Evolutionary conservation across 306 rosid genomes (phyloP).

Genomic region (Glycine tomentella): DNA sequence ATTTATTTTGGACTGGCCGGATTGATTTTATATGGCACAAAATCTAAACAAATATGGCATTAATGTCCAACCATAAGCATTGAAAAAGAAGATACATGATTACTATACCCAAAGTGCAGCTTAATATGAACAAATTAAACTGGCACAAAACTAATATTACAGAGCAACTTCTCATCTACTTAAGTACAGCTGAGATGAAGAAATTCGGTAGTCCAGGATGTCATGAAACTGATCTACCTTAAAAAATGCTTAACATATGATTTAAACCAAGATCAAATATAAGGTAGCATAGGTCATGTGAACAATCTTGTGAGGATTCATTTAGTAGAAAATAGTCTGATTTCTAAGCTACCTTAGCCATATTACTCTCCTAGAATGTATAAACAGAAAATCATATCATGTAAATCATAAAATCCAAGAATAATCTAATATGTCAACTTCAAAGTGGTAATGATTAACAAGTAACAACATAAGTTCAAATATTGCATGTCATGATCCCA

Average conservation of each 20-base stretch:
- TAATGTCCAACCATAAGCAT: too few relatives aligned
- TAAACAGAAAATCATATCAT: neutral
- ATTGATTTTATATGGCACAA: too few relatives aligned
- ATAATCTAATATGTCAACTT: neutral
- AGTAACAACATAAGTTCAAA: neutral
- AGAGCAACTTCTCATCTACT: neutral
- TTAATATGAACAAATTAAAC: too few relatives aligned
- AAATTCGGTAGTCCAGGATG: slow-evolving; percentile 22
- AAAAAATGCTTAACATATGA: neutral
- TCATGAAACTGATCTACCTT: slow-evolving; percentile 6
- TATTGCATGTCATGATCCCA: slow-evolving; percentile 2
- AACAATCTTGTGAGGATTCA: neutral
- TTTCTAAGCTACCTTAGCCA: neutral
- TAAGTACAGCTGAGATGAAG: slow-evolving; percentile 1
- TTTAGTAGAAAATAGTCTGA: slow-evolving; percentile 5
- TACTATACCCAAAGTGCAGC: too few relatives aligned
- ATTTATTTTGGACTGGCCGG: too few relatives aligned
- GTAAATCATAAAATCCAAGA: neutral
- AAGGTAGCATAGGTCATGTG: slow-evolving; percentile 1
- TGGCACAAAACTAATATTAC: too few relatives aligned
- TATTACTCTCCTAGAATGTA: neutral
- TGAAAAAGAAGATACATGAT: too few relatives aligned
- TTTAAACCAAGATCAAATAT: slow-evolving; percentile 18
- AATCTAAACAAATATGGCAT: too few relatives aligned
- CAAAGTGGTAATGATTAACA: neutral